phyloP scores from a whole-genome alignment of 352 stramenopile genomes.

The Phytophthora boehmeriae region DNA sequence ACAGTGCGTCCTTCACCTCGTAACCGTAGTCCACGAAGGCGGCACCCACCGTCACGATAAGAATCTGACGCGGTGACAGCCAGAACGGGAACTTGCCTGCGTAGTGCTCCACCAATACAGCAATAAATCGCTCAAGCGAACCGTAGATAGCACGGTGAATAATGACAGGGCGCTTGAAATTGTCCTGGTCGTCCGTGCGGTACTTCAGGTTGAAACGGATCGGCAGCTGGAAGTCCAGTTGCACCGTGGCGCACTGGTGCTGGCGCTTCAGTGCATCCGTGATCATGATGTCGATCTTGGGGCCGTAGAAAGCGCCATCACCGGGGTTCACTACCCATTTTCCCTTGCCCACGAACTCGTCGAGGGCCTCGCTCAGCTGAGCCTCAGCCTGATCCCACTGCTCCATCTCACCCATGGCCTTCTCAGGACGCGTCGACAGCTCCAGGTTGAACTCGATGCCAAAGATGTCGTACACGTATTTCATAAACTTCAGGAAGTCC shows the following conservation, averaged over 20 bases:
- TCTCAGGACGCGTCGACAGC: slow-evolving; percentile 96
- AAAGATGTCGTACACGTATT: slow-evolving; percentile 98
- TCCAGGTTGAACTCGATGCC: slow-evolving; percentile 98
- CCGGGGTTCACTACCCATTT: slow-evolving; percentile 97
- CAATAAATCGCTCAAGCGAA: slow-evolving; percentile 97
- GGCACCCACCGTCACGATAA: slow-evolving; percentile 96
- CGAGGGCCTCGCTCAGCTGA: slow-evolving; percentile 91
- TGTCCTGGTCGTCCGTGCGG: slow-evolving; percentile 73
- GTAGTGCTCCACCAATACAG: slow-evolving; percentile 98
- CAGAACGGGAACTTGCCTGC: slow-evolving; percentile 99
- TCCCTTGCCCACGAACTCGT: slow-evolving; percentile 94
- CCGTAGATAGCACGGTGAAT: slow-evolving; percentile 98
- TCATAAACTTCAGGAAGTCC: slow-evolving; percentile 96
- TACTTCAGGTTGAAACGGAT: slow-evolving; percentile 98
- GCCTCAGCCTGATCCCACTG: slow-evolving; percentile 90
- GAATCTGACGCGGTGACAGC: slow-evolving; percentile 95
- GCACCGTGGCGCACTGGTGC: slow-evolving; percentile 98
- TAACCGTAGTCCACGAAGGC: slow-evolving; percentile 96
- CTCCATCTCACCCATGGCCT: slow-evolving; percentile 94
- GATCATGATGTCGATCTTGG: slow-evolving; percentile 99
- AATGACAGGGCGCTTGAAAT: slow-evolving; percentile 95
- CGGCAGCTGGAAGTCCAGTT: slow-evolving; percentile 99
- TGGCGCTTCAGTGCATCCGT: slow-evolving; percentile 96
- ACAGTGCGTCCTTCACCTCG: slow-evolving; percentile 89
- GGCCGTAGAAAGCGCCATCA: slow-evolving; percentile 99